Percentiles rank a stretch among this genome's conserved stretches.
Conservation (phyloP, 305 asterid genomes). For the Rubia tinctorum region DNA sequence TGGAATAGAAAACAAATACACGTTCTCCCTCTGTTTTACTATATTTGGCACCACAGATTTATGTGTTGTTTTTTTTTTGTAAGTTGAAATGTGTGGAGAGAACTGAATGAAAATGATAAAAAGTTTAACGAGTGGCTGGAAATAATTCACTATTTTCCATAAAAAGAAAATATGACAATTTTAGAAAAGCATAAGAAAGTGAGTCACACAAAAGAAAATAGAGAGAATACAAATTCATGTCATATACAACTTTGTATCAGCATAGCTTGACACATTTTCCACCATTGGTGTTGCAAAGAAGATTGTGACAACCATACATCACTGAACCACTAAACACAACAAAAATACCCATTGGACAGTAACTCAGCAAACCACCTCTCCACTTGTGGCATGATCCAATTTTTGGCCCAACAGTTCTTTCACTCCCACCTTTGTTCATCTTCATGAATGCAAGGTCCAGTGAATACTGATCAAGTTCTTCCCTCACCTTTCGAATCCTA, state of each 20-base stretch:
- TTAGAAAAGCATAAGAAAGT: too few relatives aligned
- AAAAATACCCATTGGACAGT: constrained; percentile 24
- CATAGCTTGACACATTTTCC: constrained; percentile 38
- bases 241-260: constrained; percentile 3
- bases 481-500: constrained; percentile 27
- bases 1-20: too few relatives aligned
- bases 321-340: constrained; percentile 32
- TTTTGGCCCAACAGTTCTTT: constrained; percentile 26
- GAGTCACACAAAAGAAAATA: too few relatives aligned
- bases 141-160: too few relatives aligned
- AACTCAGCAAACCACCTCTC: constrained; percentile 26
- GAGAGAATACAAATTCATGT: too few relatives aligned
- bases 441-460: constrained; percentile 33
- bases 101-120: too few relatives aligned
- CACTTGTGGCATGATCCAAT: constrained; percentile 18
- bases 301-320: constrained; percentile 38
- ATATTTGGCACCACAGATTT: too few relatives aligned
- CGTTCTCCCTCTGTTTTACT: too few relatives aligned
- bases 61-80: too few relatives aligned
- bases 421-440: constrained; percentile 9
- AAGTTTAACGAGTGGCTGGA: too few relatives aligned
- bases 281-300: constrained; percentile 34
- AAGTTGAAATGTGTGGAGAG: too few relatives aligned
- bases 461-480: constrained; percentile 40
- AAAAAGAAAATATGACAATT: too few relatives aligned